Evolutionary conservation across 768 basidiomycete genomes (phyloP).

Genomic region (Dacryopinax primogenitus): DNA sequence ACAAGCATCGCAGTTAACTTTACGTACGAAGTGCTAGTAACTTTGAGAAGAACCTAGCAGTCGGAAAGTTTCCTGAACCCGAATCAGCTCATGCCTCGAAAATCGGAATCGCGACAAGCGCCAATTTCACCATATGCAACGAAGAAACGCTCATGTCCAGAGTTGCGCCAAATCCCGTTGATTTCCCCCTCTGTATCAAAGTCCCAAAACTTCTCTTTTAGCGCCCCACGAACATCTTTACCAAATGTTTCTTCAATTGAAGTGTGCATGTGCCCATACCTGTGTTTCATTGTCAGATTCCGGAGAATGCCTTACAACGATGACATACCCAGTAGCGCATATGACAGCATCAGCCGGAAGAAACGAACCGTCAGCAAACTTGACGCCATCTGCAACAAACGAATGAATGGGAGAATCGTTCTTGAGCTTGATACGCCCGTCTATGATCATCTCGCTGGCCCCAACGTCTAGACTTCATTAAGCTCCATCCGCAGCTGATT

Average conservation of each 20-base stretch:
- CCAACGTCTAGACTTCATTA: constrained; percentile 35
- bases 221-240: constrained; percentile 28
- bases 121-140: constrained; percentile 21
- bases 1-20: neutral
- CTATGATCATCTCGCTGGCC: constrained; percentile 46
- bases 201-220: constrained; percentile 47
- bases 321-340: constrained; percentile 43
- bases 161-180: constrained; percentile 37
- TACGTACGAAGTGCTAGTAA: neutral
- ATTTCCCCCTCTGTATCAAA: constrained; percentile 53
- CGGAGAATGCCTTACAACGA: neutral
- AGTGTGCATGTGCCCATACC: constrained; percentile 36
- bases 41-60: neutral
- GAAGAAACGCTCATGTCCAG: constrained; percentile 45
- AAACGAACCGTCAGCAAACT: constrained; percentile 38
- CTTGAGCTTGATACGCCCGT: constrained; percentile 60
- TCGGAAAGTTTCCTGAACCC: neutral
- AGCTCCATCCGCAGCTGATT: neutral
- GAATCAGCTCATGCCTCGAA: neutral
- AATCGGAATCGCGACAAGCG: neutral
- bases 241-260: constrained; percentile 37
- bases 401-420: constrained; percentile 39
- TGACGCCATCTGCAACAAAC: constrained; percentile 34
- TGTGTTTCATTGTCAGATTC: constrained; percentile 19
- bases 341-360: constrained; percentile 44